Base-by-base conservation (phyloP, 306 rosid species). In the Vigna unguiculata region DNA sequence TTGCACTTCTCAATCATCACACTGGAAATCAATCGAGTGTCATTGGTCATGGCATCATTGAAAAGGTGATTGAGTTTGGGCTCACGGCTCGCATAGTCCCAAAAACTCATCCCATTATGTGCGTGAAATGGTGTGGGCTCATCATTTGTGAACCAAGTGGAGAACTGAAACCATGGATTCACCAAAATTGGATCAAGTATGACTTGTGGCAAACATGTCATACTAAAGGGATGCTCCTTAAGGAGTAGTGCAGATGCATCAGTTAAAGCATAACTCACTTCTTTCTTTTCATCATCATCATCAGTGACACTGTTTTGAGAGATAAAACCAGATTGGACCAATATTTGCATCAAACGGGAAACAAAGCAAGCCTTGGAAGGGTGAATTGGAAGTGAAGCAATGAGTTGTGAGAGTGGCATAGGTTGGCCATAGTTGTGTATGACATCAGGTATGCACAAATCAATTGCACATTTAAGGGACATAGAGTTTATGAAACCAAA, bases 11-110 rank as follows among this genome's bases (percentile, higher is more conserved):
- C 88, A n/a, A 83, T 6, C 74, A 90, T 63, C 48, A 83, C 77
- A 9, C 78, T 82, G 0, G 64, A 74, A 57, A 82, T 79, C 70
- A 89, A 46, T 34, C 68, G 58, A 2, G 93, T 57, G 71, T 89
- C 82, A 54, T 87, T 77, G 0, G 86, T 85, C 91, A 89, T 89
- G 76, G 82, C 87, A 16, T 84, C 89, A 32, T 90, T 86, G 62
- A 90, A 84, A 10, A 32, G 34, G 2, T 48, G 21, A 3, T 68
- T 63, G 2, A 68, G 16, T 24, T 64, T 76, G 0, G 80, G 81
- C 13, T 82, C 72, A 8, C 20, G 24, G 13, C 46, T 32, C 12
- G 74, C 65, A 40, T 40, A 84, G 0, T 90, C 90, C 87, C 86
- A 90, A 5, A 86, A 25, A 0, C 81, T 1, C 54, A 58, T 45